Evolutionary conservation across 2,329 filamentous ascomycete genomes (phyloP).

Genomic region (Apiospora malaysiana): DNA sequence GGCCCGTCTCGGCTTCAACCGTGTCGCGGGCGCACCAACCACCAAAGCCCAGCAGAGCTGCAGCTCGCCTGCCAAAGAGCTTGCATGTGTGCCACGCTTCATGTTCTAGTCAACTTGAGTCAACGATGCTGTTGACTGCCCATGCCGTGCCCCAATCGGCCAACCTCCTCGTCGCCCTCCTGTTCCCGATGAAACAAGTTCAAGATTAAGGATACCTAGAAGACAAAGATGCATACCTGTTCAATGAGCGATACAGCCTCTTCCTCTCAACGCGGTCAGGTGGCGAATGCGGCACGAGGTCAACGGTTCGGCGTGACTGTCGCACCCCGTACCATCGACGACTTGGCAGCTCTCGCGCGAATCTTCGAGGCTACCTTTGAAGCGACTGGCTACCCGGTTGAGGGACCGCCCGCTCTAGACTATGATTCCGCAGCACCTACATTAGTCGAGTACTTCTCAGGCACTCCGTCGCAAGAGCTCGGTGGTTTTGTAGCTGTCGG

Average conservation of each 20-base stretch:
- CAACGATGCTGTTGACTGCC: neutral
- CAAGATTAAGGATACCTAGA: neutral
- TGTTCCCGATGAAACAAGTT: neutral
- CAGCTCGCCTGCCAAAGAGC: neutral
- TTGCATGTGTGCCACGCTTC: neutral
- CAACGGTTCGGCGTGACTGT: neutral
- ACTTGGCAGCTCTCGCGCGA: constrained; percentile 10
- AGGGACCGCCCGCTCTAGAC: neutral
- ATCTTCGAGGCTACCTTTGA: constrained; percentile 18
- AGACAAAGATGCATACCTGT: too few relatives aligned
- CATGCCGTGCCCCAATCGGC: neutral
- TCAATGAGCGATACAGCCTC: neutral
- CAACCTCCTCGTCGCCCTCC: neutral
- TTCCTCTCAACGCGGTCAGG: neutral
- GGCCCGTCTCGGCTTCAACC: neutral
- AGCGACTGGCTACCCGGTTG: constrained; percentile 14
- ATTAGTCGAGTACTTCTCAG: neutral
- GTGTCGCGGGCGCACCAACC: constrained; percentile 7
- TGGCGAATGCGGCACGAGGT: neutral
- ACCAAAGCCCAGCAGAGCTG: neutral
- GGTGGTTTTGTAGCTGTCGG: constrained; percentile 6
- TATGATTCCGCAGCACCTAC: neutral
- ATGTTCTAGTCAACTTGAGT: neutral
- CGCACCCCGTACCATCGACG: neutral
- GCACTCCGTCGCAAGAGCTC: neutral